Base-by-base conservation (phyloP, 2,329 filamentous ascomycete genomes). In the Paecilomyces sp. region DNA sequence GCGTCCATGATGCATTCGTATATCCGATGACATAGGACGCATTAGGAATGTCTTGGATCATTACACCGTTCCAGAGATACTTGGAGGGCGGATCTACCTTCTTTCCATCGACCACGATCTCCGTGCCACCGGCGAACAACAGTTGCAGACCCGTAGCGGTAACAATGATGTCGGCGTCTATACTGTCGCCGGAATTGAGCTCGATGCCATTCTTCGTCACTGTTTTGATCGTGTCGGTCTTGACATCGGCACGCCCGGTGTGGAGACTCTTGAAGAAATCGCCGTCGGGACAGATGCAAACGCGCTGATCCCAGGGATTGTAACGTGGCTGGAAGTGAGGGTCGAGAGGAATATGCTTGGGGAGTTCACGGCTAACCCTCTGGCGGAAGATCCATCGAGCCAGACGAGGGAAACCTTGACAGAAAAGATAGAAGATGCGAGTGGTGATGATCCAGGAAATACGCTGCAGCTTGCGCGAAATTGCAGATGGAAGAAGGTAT, bases 271-370 rank as follows among this genome's bases (percentile, higher is more conserved):
- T 69, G 75, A 83, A 86, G 70, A 85, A 85, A 67, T 86, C 84
- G 22, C 81, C 82, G 58, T 85, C 80, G 0, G 83, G 82, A n/a
- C 76, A 87, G 61, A 91, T 77, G 67, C 91, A 94, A 7, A 94
- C 76, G 0, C 91, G 84, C 71, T 95, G 90, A 58, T 91, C 82
- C 80, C 89, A 88, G 0, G 87, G 87, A 47, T 83, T 80, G 66
- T 90, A 89, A 1, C 70, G 71, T 0, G 87, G 87, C 6, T 81
- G 83, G 72, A 90, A 90, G 70, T 90, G 84, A 0, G 83, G 80
- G 58, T 87, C 81, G 50, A 82, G 71, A 2, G 84, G 79, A 36
- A 86, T 72, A 18, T 77, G 72, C 7, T 71, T 68, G 0, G 88
- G 87, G 0, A 91, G 78, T 50, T 79, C 74, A n/a, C 69, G 65